Evolutionary conservation across 495 filamentous ascomycete genomes (phyloP).

Genomic region (Talaromyces borbonicus): DNA sequence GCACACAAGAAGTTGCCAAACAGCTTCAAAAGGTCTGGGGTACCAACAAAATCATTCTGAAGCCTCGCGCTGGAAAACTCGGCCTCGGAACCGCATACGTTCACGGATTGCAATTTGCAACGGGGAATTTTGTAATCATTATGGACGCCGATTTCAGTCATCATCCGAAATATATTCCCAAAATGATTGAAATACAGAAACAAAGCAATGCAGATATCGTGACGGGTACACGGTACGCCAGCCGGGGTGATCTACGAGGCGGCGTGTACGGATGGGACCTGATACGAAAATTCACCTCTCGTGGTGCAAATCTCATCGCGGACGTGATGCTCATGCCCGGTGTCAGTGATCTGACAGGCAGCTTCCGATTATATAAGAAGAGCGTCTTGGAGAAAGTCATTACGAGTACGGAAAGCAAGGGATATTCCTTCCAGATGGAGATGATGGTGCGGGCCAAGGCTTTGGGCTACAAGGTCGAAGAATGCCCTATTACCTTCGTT

Average conservation of each 20-base stretch:
- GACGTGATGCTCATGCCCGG: conserved; percentile 89
- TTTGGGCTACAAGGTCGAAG: conserved; percentile 80
- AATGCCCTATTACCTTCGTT: conserved; percentile 94
- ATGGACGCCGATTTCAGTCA: conserved; percentile 99
- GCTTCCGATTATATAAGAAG: conserved; percentile 91
- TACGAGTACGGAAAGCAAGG: conserved; percentile 78
- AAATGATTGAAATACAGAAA: conserved; percentile 72
- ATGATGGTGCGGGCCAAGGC: conserved; percentile 89
- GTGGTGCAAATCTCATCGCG: conserved; percentile 88
- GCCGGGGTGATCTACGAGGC: conserved; percentile 49
- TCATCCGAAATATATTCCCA: conserved; percentile 91
- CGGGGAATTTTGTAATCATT: conserved; percentile 93
- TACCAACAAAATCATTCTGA: conserved; percentile 64
- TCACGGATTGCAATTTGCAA: conserved; percentile 78
- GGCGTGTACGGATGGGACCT: conserved; percentile 97
- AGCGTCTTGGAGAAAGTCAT: conserved; percentile 79
- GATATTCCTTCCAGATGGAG: conserved; percentile 99
- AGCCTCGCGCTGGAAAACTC: conserved; percentile 84
- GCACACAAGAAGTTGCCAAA: conserved; percentile 78
- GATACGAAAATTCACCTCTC: conserved; percentile 85
- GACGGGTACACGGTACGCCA: conserved; percentile 87
- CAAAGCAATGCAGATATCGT: conserved; percentile 81
- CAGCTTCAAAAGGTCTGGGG: conserved; percentile 81
- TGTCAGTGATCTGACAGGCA: conserved; percentile 93
- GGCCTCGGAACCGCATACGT: conserved; percentile 96